phyloP scores from a whole-genome alignment of 768 basidiomycete species.

The Rhizopogon vinicolor region DNA sequence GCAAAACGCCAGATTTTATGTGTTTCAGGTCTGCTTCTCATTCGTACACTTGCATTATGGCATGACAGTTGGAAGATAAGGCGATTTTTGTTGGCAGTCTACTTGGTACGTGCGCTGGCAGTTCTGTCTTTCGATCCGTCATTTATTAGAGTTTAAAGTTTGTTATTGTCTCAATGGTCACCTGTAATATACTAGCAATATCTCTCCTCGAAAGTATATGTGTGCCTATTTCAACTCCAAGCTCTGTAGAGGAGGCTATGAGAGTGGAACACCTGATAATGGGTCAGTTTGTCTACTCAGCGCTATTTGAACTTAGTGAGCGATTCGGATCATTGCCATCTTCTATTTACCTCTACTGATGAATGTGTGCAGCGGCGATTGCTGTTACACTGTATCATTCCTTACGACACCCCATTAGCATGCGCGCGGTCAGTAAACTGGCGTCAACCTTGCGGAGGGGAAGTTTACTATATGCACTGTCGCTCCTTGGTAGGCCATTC shows the following conservation, averaged over 20 bases:
- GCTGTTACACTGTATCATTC: slow-evolving; percentile 1
- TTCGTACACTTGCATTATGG: slow-evolving; percentile 4
- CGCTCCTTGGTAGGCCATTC: slow-evolving; percentile 3
- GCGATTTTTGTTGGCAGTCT: neutral
- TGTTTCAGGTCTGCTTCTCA: slow-evolving; percentile 3
- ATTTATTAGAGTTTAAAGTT: slow-evolving; percentile 1
- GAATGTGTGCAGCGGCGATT: neutral
- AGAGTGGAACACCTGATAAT: neutral
- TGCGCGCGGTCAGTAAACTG: neutral
- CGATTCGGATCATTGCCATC: neutral
- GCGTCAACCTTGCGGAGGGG: slow-evolving; percentile 1
- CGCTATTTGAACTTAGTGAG: slow-evolving; percentile 2
- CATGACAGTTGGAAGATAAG: neutral
- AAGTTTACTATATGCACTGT: slow-evolving; percentile 7
- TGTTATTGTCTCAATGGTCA: neutral
- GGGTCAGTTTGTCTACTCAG: slow-evolving; percentile 1
- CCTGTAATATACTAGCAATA: neutral
- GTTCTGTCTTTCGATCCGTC: neutral
- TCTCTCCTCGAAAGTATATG: neutral
- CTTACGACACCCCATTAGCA: neutral
- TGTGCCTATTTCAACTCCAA: neutral
- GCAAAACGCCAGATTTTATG: neutral
- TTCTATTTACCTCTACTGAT: neutral
- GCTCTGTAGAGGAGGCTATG: neutral
- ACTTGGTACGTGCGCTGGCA: neutral